A percentile compares a stretch with the other conserved stretches of the same genome.
Conservation (phyloP, 2,329 filamentous ascomycete species). For the Grosmannia huntii region DNA sequence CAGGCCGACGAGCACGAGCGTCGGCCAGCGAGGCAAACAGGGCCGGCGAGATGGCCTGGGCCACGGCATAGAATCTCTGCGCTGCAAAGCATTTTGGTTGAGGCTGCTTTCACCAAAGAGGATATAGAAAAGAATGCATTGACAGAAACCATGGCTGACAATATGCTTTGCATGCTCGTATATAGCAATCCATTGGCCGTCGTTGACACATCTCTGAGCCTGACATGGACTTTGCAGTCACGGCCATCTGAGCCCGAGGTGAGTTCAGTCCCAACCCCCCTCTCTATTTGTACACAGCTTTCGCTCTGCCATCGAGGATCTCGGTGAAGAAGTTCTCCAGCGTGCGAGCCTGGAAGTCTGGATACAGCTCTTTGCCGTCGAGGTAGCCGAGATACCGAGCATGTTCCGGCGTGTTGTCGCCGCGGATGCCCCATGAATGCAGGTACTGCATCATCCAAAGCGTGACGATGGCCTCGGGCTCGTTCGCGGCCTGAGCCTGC, state of each 20-base stretch:
- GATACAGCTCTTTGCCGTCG: slow-evolving; percentile 38
- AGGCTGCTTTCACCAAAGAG: too few relatives aligned
- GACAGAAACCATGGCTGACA: too few relatives aligned
- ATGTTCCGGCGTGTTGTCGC: slow-evolving; percentile 39
- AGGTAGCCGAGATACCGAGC: slow-evolving; percentile 43
- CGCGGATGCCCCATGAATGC: slow-evolving; percentile 32
- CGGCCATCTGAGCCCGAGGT: too few relatives aligned
- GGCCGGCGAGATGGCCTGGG: background rate
- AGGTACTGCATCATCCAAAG: slow-evolving; percentile 23
- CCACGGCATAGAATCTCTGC: background rate
- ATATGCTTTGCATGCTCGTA: too few relatives aligned
- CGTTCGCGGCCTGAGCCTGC: background rate
- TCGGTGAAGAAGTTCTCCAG: background rate
- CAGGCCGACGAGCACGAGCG: background rate
- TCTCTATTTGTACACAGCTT: too few relatives aligned
- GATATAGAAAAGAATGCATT: too few relatives aligned
- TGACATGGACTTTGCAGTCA: too few relatives aligned
- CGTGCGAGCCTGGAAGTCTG: slow-evolving; percentile 20
- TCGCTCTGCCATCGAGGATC: background rate
- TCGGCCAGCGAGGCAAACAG: background rate
- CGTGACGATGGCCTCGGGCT: background rate
- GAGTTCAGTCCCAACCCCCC: too few relatives aligned
- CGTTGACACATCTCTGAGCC: too few relatives aligned
- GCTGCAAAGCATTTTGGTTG: too few relatives aligned
- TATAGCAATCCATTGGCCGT: too few relatives aligned